Base-by-base conservation (phyloP, 306 rosid genomes). In the Vigna trinervia region DNA sequence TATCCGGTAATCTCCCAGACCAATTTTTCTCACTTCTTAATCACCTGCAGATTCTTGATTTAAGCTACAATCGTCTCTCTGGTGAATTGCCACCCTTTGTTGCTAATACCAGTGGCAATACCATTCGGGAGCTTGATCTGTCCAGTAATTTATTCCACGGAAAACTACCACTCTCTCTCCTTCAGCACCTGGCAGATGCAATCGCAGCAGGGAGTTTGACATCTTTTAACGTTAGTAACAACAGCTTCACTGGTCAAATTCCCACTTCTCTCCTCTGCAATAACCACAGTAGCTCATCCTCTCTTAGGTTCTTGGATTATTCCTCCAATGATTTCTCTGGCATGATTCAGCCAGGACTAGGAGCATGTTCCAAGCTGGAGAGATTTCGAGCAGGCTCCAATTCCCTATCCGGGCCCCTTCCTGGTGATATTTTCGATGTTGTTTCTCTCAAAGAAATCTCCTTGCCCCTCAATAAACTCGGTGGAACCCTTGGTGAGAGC, bases 341-440 rank as follows among this genome's bases (percentile, higher is more conserved):
- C 23, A n/a, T 17, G 12, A 78, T 93, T 67, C 28, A 76, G 4
- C 54, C 67, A 3, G 98, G 96, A 56, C 64, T 89, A 1, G 88
- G 92, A 34, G 56, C 56, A 1, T 93, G 97, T 81, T 86, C 91
- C 17, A 80, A 64, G 81, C 88, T 93, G 30, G 86, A 84, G 83
- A 69, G 54, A 8, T 88, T 93, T 75, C 77, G 87, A 23, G 98
- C 98, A n/a, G 91, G 96, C 57, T 87, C 83, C 82, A 93, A 93
- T 75, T 9, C 17, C 12, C 87, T 93, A 8, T 30, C 80, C 0
- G 98, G 95, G 12, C 60, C 74, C 57, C 69, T 93, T 46, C 98
- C 98, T 0, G 38, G 5, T 57, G 97, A 91, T 74, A 77, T 93
- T 73, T 88, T 61, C 74, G 13, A 59, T 71, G 82, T 61, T 14